Evolutionary conservation across 306 rosid genomes (phyloP).

Genomic region (Cercis canadensis): DNA sequence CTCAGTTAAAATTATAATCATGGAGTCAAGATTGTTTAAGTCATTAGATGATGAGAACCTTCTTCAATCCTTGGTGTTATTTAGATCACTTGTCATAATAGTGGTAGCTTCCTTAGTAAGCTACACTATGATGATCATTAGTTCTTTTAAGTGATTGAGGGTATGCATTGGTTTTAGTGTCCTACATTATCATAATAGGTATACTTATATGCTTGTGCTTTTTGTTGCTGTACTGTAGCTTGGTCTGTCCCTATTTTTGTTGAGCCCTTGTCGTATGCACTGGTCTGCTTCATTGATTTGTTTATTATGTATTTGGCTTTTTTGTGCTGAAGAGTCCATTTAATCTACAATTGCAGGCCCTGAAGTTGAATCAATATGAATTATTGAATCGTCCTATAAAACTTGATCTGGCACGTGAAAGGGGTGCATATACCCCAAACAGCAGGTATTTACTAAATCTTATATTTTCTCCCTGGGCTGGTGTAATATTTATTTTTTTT

Average conservation of each 20-base stretch:
- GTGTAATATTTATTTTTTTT: no score
- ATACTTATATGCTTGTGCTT: not conserved
- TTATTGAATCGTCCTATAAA: slow-evolving; percentile 53
- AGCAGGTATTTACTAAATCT: slow-evolving; percentile 43
- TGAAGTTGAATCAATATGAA: slow-evolving; percentile 57
- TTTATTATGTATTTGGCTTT: no score
- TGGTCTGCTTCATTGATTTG: not conserved
- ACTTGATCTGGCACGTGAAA: slow-evolving; percentile 77
- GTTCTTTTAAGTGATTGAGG: not conserved
- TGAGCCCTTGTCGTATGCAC: not conserved
- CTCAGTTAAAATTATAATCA: no score
- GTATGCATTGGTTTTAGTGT: not conserved
- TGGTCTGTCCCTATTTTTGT: not conserved
- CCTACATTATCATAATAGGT: not conserved
- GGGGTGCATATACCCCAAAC: slow-evolving; percentile 69
- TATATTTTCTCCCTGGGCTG: not conserved
- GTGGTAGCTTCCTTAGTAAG: no score
- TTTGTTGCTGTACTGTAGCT: slow-evolving; percentile 10
- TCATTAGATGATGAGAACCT: no score
- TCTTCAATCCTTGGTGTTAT: no score
- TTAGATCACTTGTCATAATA: no score
- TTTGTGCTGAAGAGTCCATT: not conserved
- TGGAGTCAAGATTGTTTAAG: no score
- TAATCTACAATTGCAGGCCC: slow-evolving; percentile 50
- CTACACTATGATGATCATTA: not conserved